Evolutionary conservation across 2,329 filamentous ascomycete species (phyloP), one percentile per base, ranked within the genome.

Genomic region (Cladosporium velox): DNA sequence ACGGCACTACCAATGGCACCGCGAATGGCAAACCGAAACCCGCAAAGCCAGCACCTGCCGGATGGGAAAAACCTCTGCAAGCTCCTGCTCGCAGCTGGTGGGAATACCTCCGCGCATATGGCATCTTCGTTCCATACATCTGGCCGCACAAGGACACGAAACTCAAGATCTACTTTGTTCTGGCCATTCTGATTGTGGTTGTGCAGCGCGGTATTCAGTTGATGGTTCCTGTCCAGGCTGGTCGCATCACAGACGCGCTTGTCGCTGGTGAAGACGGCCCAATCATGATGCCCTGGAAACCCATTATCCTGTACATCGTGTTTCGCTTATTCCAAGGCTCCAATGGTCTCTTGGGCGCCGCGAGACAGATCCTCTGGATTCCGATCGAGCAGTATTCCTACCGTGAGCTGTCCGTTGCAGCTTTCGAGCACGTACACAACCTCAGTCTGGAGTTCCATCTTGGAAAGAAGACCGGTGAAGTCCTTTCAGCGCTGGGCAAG

Each of bases 361-460:
- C 91, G 38, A 87, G 95, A 69, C 90, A 92, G 26, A 88, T 92
- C 41, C 83, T 99, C 38, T 99, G 95, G 95, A 95, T 99, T 60
- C 94, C 95, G 0, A 93, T 99, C 66, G 92, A 93, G 41, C 95
- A 99, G 77, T 97, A 98, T 78, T 97, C 94, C 0, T 99, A 97
- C 79, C 90, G 92, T 74, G 92, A 95, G 70, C 85, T 99, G 66
- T 97, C 93, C 6, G 95, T 95, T 1, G 93, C 95, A 18, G 92
- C 94, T 12, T 99, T 99, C 76, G 94, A 98, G 80, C 95, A 99
- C 77, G 95, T 99, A 26, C 95, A 99, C 78, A 90, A 90, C 60
- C 87, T 99, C 38, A 97, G 93, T 77, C 85, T 98, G 70, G 95
- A 98, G 77, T 99, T 99, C 75, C 95, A 99, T 76, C 86, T 98